Conservation (phyloP, 768 basidiomycete genomes). For the Podaxis sp. region DNA sequence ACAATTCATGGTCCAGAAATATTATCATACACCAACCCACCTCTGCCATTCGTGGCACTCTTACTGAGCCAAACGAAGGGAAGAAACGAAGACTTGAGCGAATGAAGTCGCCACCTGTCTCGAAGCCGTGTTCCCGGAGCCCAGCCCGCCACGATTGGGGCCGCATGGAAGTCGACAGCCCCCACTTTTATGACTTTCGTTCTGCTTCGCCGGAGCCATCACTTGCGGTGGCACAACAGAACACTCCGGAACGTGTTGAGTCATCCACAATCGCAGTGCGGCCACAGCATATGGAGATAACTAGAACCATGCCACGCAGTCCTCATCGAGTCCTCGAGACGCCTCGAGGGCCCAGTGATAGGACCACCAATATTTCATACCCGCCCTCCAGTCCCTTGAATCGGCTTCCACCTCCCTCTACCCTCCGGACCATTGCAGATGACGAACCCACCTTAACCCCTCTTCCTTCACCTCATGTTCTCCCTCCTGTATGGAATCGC, state of each 20-base stretch:
- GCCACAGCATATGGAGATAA: background rate
- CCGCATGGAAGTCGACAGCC: constrained; percentile 7
- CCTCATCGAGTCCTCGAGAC: background rate
- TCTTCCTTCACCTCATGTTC: background rate
- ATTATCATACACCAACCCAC: constrained; percentile 7
- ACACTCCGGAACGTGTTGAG: background rate
- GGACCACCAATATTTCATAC: background rate
- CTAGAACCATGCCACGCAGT: background rate
- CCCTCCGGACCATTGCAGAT: background rate
- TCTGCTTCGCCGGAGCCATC: constrained; percentile 11
- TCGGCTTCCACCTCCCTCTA: background rate
- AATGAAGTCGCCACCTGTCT: background rate
- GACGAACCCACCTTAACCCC: background rate
- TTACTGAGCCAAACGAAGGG: background rate
- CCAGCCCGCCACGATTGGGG: constrained; percentile 2
- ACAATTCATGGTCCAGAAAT: background rate
- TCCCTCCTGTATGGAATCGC: background rate
- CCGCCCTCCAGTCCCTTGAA: background rate
- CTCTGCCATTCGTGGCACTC: constrained; percentile 9
- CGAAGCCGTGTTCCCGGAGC: constrained; percentile 1
- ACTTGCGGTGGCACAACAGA: background rate
- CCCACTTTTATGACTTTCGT: background rate
- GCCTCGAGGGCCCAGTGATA: background rate
- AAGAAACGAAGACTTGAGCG: background rate
- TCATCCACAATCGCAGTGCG: background rate